Evolutionary conservation across 352 stramenopile genomes (phyloP), one percentile per base, ranked within the genome.

Genomic region (Phytophthora multivora): DNA sequence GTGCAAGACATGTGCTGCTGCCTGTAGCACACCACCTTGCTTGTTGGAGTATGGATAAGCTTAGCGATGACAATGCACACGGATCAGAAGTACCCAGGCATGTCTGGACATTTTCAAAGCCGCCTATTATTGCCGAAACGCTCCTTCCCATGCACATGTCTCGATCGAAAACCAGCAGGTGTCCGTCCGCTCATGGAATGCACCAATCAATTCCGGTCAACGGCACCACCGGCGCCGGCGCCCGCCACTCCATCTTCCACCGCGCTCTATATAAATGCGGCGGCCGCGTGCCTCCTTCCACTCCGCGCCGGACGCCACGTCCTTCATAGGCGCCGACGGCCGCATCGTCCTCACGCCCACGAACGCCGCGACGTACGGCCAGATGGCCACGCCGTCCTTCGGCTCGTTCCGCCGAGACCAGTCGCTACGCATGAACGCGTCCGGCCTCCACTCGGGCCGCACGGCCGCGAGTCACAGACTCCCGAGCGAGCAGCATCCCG

Each of bases 341-440:
- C 71, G 59, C 46, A 77, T 81, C 42, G 21, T 78, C 25, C 64
- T 80, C 11, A 81, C 75, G 40, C 75, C 75, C 12, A 65, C 57
- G 12, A 53, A 42, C 19, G 46, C 57, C 12, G 55, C 47, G 23
- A 30, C 58, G 5, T 85, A 80, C 55, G 73, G 78, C 31, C 70
- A 79, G 38, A 42, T 81, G 51, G 51, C 54, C 12, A 79, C 76
- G 36, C 76, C 76, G 12, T 66, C 57, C 25, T 45, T 63, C n/a
- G 53, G 53, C 39, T 64, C 59, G 10, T 59, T 68, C 21, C 47
- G 42, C 15, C 45, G 23, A 43, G 46, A 53, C 13, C 43, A 52
- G 33, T 63, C 60, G 41, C 35, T 68, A 12, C 48, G 42, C 12
- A 43, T 56, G 21, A 49, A 61, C 21, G 51, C 54, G 31, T 68